Base-by-base conservation (phyloP, 805 yeast genomes). In the Candida nanaspora region DNA sequence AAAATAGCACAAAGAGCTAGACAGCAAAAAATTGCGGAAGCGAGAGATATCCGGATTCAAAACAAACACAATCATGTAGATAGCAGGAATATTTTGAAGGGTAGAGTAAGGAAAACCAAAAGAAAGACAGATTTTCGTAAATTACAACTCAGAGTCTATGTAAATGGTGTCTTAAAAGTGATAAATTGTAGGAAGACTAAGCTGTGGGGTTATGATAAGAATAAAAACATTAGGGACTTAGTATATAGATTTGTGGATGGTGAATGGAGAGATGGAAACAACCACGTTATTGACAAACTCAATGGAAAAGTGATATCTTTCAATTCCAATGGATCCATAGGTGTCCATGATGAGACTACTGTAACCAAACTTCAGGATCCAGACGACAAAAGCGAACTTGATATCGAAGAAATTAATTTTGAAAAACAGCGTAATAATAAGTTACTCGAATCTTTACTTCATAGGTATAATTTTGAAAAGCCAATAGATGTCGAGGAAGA, bases 121-220 rank as follows among this genome's bases (percentile, higher is more conserved):
- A 70, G 96, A 44, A 69, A 75, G 21, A 23, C 32, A 5, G 70
- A 69, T 43, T 46, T 72, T 30, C 70, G 72, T 41, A 65, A 70
- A 39, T 74, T 80, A 47, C 80, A 94, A 0, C 68, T 86, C 46
- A 70, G 97, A 49, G 70, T 82, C 3, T 68, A 66, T 45, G 69
- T 74, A 43, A 77, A 73, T 51, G 86, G 81, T 6, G 72, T 62
- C 35, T 61, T 76, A 40, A 79, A 75, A 58, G 66, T 68, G 5
- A 61, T 83, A 42, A 76, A 75, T 50, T 67, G 81, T 48, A 73
- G 72, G 50, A 87, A 88, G 62, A 77, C 81, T 26, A 88, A 88
- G 56, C 70, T 93, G 32, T 91, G 98, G 98, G 98, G 98, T 3
- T 72, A 77, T 45, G 88, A 84, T 48, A 85, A 84, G 63, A 72